Percentiles rank a stretch among this genome's conserved stretches.
These are phyloP conservation scores for Wickerhamiella cacticola DNA, from an alignment of 805 yeast genomes.

Conservation along the genomic window DNA sequence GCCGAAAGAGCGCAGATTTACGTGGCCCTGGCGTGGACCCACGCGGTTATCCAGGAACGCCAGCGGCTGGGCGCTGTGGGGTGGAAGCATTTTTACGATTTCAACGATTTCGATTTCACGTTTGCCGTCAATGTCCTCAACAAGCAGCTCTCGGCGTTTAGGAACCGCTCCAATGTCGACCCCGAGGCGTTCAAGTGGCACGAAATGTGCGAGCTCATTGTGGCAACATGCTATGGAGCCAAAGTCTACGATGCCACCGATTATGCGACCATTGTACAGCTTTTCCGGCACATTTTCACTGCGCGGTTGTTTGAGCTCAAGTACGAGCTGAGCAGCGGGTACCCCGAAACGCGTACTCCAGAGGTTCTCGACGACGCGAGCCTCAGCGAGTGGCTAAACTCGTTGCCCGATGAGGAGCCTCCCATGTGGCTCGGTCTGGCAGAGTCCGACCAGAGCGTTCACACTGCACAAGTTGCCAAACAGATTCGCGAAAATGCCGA, in stretches of 20 bases:
- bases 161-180: constrained; percentile 5
- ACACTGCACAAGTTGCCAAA: not conserved
- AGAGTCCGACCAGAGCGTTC: not conserved
- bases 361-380: not conserved
- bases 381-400: not conserved
- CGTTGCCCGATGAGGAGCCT: constrained; percentile 1
- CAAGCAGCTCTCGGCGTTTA: constrained; percentile 20
- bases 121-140: constrained; percentile 38
- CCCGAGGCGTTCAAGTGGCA: constrained; percentile 37
- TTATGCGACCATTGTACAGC: not conserved
- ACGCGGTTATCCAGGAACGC: constrained; percentile 49
- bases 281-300: not conserved
- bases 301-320: not conserved
- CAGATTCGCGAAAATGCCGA: not conserved
- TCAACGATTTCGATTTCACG: constrained; percentile 59
- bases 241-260: constrained; percentile 22
- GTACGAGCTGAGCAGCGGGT: not conserved
- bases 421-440: constrained; percentile 3
- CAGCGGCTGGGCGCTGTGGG: constrained; percentile 40
- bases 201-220: constrained; percentile 38
- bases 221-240: constrained; percentile 49
- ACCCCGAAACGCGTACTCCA: constrained; percentile 6
- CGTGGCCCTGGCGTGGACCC: constrained; percentile 58
- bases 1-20: constrained; percentile 38
- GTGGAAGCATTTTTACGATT: constrained; percentile 49